A percentile compares a stretch with the other conserved stretches of the same genome.
These are phyloP conservation scores for Fusarium cicatricum DNA, from an alignment of 2,329 filamentous ascomycete species.

Conservation along the genomic window DNA sequence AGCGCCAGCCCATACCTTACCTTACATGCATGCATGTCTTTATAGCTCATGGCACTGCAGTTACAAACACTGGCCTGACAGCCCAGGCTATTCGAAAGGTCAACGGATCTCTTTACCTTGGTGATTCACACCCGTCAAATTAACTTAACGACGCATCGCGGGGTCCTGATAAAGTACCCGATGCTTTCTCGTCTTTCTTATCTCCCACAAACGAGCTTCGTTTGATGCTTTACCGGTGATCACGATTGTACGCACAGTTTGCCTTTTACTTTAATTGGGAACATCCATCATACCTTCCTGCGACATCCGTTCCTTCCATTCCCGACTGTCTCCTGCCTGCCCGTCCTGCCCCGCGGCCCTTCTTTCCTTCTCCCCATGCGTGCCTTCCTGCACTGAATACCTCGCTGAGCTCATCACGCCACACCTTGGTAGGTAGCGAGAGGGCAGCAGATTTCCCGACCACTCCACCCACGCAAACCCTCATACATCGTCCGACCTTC, in stretches of 20 bases:
- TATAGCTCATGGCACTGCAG: no score
- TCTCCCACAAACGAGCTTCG: not conserved
- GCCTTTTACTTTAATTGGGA: not conserved
- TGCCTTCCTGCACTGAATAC: conserved; percentile 19
- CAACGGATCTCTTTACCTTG: no score
- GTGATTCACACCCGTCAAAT: no score
- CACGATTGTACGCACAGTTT: conserved; percentile 23
- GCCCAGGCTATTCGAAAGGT: no score
- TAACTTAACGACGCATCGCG: not conserved
- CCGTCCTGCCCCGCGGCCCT: conserved; percentile 5
- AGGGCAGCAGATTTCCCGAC: conserved; percentile 24
- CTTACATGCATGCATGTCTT: no score
- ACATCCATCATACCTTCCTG: no score
- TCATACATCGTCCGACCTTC: conserved; percentile 18
- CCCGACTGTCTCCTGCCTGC: conserved; percentile 1
- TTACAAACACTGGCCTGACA: no score
- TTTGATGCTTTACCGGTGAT: conserved; percentile 14
- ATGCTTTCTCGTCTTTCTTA: no score
- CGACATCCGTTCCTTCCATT: conserved; percentile 2
- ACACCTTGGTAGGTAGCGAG: conserved; percentile 22
- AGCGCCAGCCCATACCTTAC: no score
- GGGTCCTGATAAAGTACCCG: no score
- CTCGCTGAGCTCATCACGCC: conserved; percentile 37
- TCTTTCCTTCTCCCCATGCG: conserved; percentile 16
- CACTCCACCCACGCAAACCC: conserved; percentile 25